A percentile compares a stretch with the other conserved stretches of the same genome.
Conservation (phyloP, 2,329 filamentous ascomycete genomes). For the Alternaria novae-zelandiae region DNA sequence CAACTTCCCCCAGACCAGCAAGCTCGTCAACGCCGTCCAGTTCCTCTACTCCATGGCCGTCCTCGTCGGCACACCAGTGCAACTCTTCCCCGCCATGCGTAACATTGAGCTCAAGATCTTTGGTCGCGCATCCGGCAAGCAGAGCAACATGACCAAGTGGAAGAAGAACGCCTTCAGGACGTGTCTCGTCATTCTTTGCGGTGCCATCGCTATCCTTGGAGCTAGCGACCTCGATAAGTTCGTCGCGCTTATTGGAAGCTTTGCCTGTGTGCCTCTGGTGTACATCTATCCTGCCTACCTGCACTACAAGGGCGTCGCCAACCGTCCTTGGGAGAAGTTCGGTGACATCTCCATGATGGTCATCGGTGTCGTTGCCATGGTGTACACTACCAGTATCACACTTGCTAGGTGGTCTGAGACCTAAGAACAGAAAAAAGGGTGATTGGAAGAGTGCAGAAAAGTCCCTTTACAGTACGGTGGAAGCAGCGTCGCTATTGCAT, state of each 20-base stretch:
- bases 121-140: slow-evolving; percentile 70
- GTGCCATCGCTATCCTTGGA: slow-evolving; percentile 66
- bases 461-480: not conserved
- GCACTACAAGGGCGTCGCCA: slow-evolving; percentile 72
- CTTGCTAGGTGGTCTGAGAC: slow-evolving; percentile 47
- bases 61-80: slow-evolving; percentile 74
- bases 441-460: not conserved
- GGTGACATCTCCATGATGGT: slow-evolving; percentile 69
- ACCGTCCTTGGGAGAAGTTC: slow-evolving; percentile 60
- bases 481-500: not conserved
- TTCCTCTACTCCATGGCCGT: slow-evolving; percentile 77
- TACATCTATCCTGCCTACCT: slow-evolving; percentile 78
- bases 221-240: slow-evolving; percentile 76
- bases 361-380: slow-evolving; percentile 72
- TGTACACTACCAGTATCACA: slow-evolving; percentile 73
- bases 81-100: slow-evolving; percentile 75
- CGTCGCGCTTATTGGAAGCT: slow-evolving; percentile 74
- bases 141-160: slow-evolving; percentile 71
- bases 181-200: slow-evolving; percentile 63
- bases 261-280: slow-evolving; percentile 76
- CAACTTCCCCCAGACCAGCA: slow-evolving; percentile 74
- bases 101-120: slow-evolving; percentile 74
- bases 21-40: slow-evolving; percentile 77
- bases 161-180: slow-evolving; percentile 74
- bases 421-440: not conserved